A percentile compares a stretch with the other conserved stretches of the same genome.
Evolutionary conservation across 164 flowering plant species (phyloP).

Genomic region (Aristolochia contorta): DNA sequence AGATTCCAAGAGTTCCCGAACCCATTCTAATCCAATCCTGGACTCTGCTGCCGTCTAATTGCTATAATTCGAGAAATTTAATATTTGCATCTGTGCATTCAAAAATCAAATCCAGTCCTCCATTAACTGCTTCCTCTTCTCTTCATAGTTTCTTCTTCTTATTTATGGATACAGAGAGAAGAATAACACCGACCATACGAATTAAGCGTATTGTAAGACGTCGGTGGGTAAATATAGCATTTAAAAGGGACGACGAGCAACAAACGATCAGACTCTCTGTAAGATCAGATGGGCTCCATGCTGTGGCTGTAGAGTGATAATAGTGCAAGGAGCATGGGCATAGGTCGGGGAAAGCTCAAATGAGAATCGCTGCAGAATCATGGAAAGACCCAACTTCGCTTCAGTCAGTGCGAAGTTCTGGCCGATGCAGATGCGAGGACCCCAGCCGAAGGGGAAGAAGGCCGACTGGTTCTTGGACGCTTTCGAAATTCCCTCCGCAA

Average conservation of each 20-base stretch:
- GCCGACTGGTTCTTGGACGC: slow-evolving; percentile 8
- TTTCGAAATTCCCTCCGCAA: slow-evolving; percentile 14
- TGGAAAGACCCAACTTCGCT: slow-evolving; percentile 12
- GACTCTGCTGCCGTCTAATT: no score
- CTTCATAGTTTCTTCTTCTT: no score
- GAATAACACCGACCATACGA: no score
- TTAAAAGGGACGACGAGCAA: not conserved
- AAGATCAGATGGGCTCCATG: slow-evolving; percentile 11
- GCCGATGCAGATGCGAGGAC: slow-evolving; percentile 15
- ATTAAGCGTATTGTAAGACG: no score
- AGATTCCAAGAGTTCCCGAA: not conserved
- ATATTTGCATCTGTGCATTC: no score
- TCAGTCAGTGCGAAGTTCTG: slow-evolving; percentile 11
- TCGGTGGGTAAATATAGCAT: no score
- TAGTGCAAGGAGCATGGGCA: slow-evolving; percentile 7
- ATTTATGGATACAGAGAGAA: no score
- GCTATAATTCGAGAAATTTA: no score
- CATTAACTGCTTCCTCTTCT: no score
- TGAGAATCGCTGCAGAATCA: slow-evolving; percentile 15
- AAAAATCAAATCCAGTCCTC: no score
- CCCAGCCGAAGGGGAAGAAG: slow-evolving; percentile 19
- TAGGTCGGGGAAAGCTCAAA: slow-evolving; percentile 9
- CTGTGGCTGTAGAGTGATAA: slow-evolving; percentile 5
- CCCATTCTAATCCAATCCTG: no score
- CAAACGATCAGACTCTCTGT: not conserved